Evolutionary conservation across 2,329 filamentous ascomycete species (phyloP).

Genomic region (Talaromyces sp.): DNA sequence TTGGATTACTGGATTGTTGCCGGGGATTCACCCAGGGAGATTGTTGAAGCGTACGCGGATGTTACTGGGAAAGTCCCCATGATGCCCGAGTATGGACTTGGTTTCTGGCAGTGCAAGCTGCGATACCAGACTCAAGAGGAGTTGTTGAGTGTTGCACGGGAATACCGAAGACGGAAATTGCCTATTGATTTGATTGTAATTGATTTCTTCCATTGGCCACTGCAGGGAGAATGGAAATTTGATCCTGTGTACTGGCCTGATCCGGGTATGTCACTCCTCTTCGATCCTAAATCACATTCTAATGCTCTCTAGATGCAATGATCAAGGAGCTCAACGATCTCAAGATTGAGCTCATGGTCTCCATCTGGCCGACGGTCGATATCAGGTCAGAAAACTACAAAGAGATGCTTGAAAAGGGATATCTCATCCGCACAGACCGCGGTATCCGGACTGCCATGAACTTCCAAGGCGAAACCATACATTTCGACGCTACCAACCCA

Average conservation of each 20-base stretch:
- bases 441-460: conserved; percentile 57
- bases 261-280: conserved; percentile 41
- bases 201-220: conserved; percentile 64
- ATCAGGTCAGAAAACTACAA: conserved; percentile 54
- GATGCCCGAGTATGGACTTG: conserved; percentile 65
- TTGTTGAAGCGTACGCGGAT: conserved; percentile 52
- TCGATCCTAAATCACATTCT: background rate
- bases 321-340: conserved; percentile 55
- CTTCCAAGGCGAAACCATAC: conserved; percentile 54
- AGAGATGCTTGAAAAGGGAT: conserved; percentile 58
- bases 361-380: conserved; percentile 64
- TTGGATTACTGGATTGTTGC: conserved; percentile 63
- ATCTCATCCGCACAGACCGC: conserved; percentile 57
- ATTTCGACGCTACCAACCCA: conserved; percentile 62
- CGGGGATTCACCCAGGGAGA: conserved; percentile 51
- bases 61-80: conserved; percentile 57
- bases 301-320: conserved; percentile 51
- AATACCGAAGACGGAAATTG: conserved; percentile 52
- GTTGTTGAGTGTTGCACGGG: conserved; percentile 54
- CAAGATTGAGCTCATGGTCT: conserved; percentile 62
- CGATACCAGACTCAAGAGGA: conserved; percentile 63
- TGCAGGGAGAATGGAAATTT: conserved; percentile 64
- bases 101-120: conserved; percentile 65
- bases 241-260: conserved; percentile 62
- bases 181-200: conserved; percentile 62